A percentile compares a stretch with the other conserved stretches of the same genome.
phyloP scores from a whole-genome alignment of 371 early-diverging fungal species.

The Vairimorpha necatrix region DNA sequence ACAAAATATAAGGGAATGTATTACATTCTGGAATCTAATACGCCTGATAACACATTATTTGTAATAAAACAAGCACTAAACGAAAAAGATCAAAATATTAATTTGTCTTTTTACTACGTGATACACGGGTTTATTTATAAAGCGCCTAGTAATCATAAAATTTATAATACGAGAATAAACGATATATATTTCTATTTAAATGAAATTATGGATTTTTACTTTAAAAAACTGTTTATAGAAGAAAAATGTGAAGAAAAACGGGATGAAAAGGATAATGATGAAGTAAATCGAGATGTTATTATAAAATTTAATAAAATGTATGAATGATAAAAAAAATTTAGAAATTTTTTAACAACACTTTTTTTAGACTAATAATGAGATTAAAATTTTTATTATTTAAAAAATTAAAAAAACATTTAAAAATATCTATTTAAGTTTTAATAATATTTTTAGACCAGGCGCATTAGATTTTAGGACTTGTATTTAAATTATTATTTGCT shows the following conservation, averaged over 20 bases:
- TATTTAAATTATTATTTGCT: too few relatives aligned
- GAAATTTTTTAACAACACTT: too few relatives aligned
- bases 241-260: not conserved
- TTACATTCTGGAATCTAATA: conserved; percentile 28
- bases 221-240: not conserved
- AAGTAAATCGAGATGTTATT: not conserved
- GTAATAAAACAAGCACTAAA: conserved; percentile 41
- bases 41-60: conserved; percentile 33
- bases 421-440: too few relatives aligned
- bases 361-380: too few relatives aligned
- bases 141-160: conserved; percentile 33
- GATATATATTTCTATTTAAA: conserved; percentile 39
- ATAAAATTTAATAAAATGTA: not conserved
- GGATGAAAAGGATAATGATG: not conserved
- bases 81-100: not conserved
- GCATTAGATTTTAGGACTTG: too few relatives aligned
- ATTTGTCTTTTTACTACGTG: conserved; percentile 42
- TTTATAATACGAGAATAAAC: conserved; percentile 31
- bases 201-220: not conserved
- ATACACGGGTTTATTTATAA: conserved; percentile 53
- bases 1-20: conserved; percentile 37
- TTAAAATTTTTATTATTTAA: too few relatives aligned
- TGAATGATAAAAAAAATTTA: too few relatives aligned
- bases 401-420: too few relatives aligned
- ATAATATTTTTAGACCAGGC: too few relatives aligned